Evolutionary conservation across 176 grass and related monocot genomes (phyloP).

Genomic region (Oryza punctata): DNA sequence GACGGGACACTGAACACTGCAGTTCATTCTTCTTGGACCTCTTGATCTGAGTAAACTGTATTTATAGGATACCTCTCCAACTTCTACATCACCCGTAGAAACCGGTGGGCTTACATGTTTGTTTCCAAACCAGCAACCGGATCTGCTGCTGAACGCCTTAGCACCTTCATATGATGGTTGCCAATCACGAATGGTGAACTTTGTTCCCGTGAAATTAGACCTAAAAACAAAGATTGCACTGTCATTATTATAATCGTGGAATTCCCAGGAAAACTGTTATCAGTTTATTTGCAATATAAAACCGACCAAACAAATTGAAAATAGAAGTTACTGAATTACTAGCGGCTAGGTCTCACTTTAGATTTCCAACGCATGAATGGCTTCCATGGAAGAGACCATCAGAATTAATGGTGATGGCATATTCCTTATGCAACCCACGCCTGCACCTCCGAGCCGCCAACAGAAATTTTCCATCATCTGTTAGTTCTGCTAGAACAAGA

Average conservation of each 20-base stretch:
- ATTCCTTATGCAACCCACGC: conserved; percentile 49
- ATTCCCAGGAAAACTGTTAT: neutral
- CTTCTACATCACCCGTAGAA: conserved; percentile 41
- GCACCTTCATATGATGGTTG: conserved; percentile 36
- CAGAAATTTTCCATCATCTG: conserved; percentile 67
- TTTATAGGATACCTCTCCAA: conserved; percentile 47
- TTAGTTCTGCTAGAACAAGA: conserved; percentile 41
- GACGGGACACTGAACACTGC: conserved; percentile 43
- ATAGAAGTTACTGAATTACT: neutral
- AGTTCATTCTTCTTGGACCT: conserved; percentile 59
- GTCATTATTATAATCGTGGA: neutral
- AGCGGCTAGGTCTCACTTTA: conserved; percentile 46
- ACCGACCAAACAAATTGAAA: neutral
- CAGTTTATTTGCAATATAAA: no score
- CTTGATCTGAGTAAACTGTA: conserved; percentile 62
- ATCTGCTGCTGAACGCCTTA: conserved; percentile 49
- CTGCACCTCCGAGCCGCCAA: conserved; percentile 59
- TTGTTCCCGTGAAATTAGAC: conserved; percentile 64
- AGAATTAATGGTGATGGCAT: conserved; percentile 54
- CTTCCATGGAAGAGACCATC: conserved; percentile 49
- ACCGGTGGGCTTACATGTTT: conserved; percentile 49
- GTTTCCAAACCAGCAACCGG: conserved; percentile 34
- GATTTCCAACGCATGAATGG: conserved; percentile 59
- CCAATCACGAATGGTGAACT: conserved; percentile 54
- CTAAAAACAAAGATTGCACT: conserved; percentile 20